Conservation (phyloP, 1,284 basidiomycete genomes). For the Ganoderma lingzhi region DNA sequence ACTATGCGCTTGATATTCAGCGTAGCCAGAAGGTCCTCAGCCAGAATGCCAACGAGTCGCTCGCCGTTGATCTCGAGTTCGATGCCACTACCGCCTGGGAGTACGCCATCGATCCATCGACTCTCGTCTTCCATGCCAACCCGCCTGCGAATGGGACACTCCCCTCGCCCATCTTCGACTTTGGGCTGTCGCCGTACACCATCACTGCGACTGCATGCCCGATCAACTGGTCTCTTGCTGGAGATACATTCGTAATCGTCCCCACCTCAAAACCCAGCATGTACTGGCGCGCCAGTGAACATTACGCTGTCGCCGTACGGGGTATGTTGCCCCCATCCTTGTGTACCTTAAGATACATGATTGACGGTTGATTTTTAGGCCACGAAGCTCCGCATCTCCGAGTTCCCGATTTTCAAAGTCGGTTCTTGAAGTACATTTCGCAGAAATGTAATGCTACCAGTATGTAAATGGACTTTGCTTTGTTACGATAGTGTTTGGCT, state of each 20-base stretch:
- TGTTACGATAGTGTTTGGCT: neutral
- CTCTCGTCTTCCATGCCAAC: constrained; percentile 51
- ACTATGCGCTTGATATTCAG: constrained; percentile 60
- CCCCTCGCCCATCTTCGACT: constrained; percentile 60
- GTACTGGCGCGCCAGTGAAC: constrained; percentile 50
- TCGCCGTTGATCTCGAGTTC: constrained; percentile 59
- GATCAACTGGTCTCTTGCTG: constrained; percentile 55
- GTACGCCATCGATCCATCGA: constrained; percentile 63
- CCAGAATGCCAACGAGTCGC: constrained; percentile 51
- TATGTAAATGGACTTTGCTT: neutral
- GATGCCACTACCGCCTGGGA: constrained; percentile 56
- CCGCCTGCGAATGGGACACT: constrained; percentile 47
- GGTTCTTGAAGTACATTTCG: neutral
- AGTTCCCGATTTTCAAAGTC: constrained; percentile 5
- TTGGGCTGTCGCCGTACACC: constrained; percentile 55
- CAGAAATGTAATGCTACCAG: neutral
- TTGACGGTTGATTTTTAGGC: neutral
- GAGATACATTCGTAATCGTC: constrained; percentile 55
- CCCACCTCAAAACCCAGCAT: constrained; percentile 55
- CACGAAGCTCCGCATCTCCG: constrained; percentile 12
- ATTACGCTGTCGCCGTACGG: constrained; percentile 59
- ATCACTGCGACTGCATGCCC: constrained; percentile 59
- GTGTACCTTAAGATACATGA: neutral
- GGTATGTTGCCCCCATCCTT: constrained; percentile 43
- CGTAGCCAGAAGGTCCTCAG: constrained; percentile 52